Evolutionary conservation across 2,329 filamentous ascomycete species (phyloP), one percentile per base, ranked within the genome.

Genomic region (Arthrobotrys conoides): DNA sequence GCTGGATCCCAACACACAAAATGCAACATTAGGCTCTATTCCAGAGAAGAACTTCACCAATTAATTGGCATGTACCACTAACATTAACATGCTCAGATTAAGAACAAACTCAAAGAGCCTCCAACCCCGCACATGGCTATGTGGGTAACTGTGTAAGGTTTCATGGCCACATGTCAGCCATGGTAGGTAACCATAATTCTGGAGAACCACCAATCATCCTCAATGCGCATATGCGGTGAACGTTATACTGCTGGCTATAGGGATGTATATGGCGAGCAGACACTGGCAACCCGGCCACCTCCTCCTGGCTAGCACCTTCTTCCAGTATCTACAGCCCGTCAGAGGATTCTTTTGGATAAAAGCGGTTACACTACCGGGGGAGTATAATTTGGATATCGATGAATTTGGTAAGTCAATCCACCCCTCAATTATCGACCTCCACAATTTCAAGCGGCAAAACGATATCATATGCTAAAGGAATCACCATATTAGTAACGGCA

Each of bases 301-400:
- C 5, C 16, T 70, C n/a, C 66, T 71, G 14, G 59, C 22, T 3
- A 16, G 14, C 30, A 49, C 20, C 18, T 16, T 59, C 27, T 38
- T 27, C 8, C 61, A 46, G 14, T 41, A 14, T 55, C 18, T 68
- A 14, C 51, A 20, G 14, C 61, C 67, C 8, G 63, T 38, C 20
- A 49, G 12, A 3, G 73, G 51, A 18, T 59, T 67, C 36, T 71
- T 77, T 48, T 71, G 67, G 73, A 46, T 71, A 14, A 71, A 71
- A 49, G 51, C 73, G 12, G 55, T 55, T 27, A 71, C 73, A 30
- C 14, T 77, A 14, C 44, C 51, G 0, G 67, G 49, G 24, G 49
- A 71, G 20, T 63, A 18, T 16, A 38, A 77, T 18, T n/a, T 77
- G 1, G 73, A 77, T 44, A 44, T 71, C 12, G 46, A 77, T n/a